A percentile compares a stretch with the other conserved stretches of the same genome.
These are phyloP conservation scores for Rhododendron mucronatum DNA, from an alignment of 148 eudicot genomes.

Conservation along the genomic window DNA sequence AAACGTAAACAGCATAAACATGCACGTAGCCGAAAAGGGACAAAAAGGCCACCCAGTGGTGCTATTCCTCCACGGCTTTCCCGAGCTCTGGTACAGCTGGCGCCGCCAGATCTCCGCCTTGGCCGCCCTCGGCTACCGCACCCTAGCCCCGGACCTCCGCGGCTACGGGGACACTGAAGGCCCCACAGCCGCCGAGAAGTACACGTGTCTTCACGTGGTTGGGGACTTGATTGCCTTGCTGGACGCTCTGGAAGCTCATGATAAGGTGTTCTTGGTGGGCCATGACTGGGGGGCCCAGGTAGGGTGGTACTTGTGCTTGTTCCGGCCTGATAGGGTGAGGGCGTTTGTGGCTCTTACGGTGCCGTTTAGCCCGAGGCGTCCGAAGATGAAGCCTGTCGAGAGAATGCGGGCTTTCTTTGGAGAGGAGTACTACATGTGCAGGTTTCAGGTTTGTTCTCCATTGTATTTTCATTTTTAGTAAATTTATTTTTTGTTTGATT, in stretches of 20 bases:
- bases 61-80: constrained; percentile 53
- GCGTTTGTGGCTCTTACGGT: constrained; percentile 54
- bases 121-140: constrained; percentile 33
- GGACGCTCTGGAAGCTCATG: constrained; percentile 35
- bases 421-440: constrained; percentile 69
- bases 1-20: constrained; percentile 36
- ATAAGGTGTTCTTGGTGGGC: constrained; percentile 48
- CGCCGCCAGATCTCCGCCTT: constrained; percentile 43
- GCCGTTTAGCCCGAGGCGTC: constrained; percentile 62
- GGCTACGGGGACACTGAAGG: constrained; percentile 62
- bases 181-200: constrained; percentile 27
- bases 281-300: constrained; percentile 82
- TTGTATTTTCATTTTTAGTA: background rate
- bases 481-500: background rate
- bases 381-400: constrained; percentile 50
- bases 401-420: constrained; percentile 52
- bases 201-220: constrained; percentile 54
- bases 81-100: constrained; percentile 53
- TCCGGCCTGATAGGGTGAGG: constrained; percentile 66
- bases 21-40: constrained; percentile 52
- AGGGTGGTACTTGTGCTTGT: constrained; percentile 67
- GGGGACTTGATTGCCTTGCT: constrained; percentile 61
- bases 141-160: constrained; percentile 52
- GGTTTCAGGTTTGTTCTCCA: constrained; percentile 57
- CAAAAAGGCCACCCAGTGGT: constrained; percentile 20